phyloP scores from a whole-genome alignment of 2,329 filamentous ascomycete genomes.

The Neopestalotiopsis sp. region DNA sequence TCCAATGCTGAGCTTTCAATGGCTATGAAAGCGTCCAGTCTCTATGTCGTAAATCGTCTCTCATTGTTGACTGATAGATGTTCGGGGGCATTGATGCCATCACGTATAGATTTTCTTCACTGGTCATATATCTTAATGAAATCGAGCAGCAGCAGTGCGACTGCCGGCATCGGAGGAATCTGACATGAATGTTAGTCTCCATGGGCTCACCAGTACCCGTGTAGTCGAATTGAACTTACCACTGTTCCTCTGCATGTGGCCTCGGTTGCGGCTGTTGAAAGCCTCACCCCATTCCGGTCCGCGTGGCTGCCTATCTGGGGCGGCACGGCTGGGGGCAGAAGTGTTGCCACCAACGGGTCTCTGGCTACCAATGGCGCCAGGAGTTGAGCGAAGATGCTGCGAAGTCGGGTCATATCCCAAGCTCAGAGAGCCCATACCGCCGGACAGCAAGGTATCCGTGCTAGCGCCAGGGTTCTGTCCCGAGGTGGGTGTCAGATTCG shows the following conservation, averaged over 20 bases:
- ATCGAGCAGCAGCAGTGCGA: slow-evolving; percentile 35
- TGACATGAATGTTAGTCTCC: slow-evolving; percentile 23
- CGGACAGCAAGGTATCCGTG: slow-evolving; percentile 36
- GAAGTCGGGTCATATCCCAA: slow-evolving; percentile 55
- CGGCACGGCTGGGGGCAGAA: slow-evolving; percentile 42
- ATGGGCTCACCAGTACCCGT: slow-evolving; percentile 13
- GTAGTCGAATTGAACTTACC: slow-evolving; percentile 46
- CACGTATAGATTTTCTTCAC: slow-evolving; percentile 20
- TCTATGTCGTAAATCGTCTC: slow-evolving; percentile 43
- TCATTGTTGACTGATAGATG: slow-evolving; percentile 30
- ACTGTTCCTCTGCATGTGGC: slow-evolving; percentile 66
- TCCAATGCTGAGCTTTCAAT: slow-evolving; percentile 20
- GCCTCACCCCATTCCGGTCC: slow-evolving; percentile 65
- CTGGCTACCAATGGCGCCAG: slow-evolving; percentile 70
- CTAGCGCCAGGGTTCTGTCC: slow-evolving; percentile 37
- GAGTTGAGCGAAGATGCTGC: slow-evolving; percentile 45
- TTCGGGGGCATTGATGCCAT: slow-evolving; percentile 28
- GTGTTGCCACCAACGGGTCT: slow-evolving; percentile 56
- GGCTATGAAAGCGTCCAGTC: slow-evolving; percentile 28
- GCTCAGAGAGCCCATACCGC: slow-evolving; percentile 48
- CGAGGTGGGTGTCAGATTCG: slow-evolving; percentile 39
- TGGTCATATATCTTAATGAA: slow-evolving; percentile 30
- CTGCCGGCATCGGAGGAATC: slow-evolving; percentile 40
- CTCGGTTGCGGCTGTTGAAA: slow-evolving; percentile 60
- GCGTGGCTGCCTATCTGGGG: slow-evolving; percentile 67